A percentile compares a stretch with the other conserved stretches of the same genome.
phyloP scores from a whole-genome alignment of 768 basidiomycete genomes.

The Psilocybe cubensis region DNA sequence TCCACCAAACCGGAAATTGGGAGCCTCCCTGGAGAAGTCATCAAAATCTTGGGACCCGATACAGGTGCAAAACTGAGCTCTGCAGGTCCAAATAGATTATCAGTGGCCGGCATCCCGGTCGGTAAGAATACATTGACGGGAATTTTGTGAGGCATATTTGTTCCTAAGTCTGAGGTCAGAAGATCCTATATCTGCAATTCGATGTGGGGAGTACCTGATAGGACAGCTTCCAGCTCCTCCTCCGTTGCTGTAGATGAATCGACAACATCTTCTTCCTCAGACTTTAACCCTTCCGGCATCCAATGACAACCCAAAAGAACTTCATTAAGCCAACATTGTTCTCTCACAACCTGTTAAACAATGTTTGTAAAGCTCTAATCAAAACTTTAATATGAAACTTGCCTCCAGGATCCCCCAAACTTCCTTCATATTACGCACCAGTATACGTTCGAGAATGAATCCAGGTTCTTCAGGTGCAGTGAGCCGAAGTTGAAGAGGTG shows the following conservation, averaged over 20 bases:
- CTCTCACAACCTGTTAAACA: conserved; percentile 62
- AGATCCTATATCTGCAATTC: background rate
- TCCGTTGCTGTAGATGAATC: conserved; percentile 47
- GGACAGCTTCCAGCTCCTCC: conserved; percentile 64
- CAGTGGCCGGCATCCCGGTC: conserved; percentile 37
- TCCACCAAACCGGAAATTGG: conserved; percentile 69
- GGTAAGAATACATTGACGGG: conserved; percentile 76
- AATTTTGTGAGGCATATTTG: conserved; percentile 58
- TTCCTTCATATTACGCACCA: conserved; percentile 72
- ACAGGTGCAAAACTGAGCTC: conserved; percentile 41
- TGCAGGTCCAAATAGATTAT: conserved; percentile 47
- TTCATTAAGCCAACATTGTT: conserved; percentile 87
- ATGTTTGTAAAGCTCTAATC: background rate
- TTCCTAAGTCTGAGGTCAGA: conserved; percentile 40
- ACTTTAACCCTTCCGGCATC: conserved; percentile 53
- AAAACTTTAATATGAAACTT: conserved; percentile 7
- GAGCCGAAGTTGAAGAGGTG: conserved; percentile 69
- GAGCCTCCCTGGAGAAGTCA: conserved; percentile 68
- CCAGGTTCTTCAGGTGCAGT: conserved; percentile 76
- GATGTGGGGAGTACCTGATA: conserved; percentile 51
- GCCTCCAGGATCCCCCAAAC: conserved; percentile 81
- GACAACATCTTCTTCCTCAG: conserved; percentile 31
- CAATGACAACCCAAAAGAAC: conserved; percentile 63
- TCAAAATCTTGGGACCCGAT: conserved; percentile 57
- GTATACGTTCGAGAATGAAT: conserved; percentile 70